Conservation (phyloP, 805 yeast genomes). For the Barnettozyma botsteinii region DNA sequence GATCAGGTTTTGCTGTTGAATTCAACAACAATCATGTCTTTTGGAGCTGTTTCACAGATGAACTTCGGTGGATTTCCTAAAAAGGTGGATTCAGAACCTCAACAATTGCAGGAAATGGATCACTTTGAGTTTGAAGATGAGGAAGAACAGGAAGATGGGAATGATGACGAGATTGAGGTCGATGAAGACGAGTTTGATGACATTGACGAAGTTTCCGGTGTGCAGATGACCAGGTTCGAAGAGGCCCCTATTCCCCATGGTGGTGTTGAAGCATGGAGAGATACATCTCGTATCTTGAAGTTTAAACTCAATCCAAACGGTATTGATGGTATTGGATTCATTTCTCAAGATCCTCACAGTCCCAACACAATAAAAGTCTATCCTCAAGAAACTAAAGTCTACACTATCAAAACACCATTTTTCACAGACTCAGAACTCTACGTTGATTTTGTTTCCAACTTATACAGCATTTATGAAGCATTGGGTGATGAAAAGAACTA, state of each 20-base stretch:
- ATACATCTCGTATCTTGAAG: slow-evolving; percentile 32
- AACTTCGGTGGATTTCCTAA: background rate
- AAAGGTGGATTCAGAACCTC: background rate
- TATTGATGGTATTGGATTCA: slow-evolving; percentile 35
- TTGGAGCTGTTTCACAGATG: background rate
- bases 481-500: slow-evolving; percentile 39
- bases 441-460: slow-evolving; percentile 39
- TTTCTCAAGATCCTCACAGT: slow-evolving; percentile 27
- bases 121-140: slow-evolving; percentile 4
- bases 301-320: slow-evolving; percentile 43
- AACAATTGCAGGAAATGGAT: slow-evolving; percentile 4
- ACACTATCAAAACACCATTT: slow-evolving; percentile 35
- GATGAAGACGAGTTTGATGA: slow-evolving; percentile 21
- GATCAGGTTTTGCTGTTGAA: too few species aligned
- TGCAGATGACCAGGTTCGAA: slow-evolving; percentile 27
- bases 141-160: slow-evolving; percentile 11
- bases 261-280: slow-evolving; percentile 29
- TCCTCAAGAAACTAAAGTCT: slow-evolving; percentile 37
- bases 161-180: slow-evolving; percentile 9
- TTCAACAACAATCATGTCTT: slow-evolving; percentile 1
- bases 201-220: slow-evolving; percentile 24
- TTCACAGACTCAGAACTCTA: slow-evolving; percentile 38
- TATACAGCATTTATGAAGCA: slow-evolving; percentile 49
- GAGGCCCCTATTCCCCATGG: slow-evolving; percentile 31
- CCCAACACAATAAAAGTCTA: slow-evolving; percentile 24